Base-by-base conservation (phyloP, 140 eudicot genomes). In the Senecio squalidus region DNA sequence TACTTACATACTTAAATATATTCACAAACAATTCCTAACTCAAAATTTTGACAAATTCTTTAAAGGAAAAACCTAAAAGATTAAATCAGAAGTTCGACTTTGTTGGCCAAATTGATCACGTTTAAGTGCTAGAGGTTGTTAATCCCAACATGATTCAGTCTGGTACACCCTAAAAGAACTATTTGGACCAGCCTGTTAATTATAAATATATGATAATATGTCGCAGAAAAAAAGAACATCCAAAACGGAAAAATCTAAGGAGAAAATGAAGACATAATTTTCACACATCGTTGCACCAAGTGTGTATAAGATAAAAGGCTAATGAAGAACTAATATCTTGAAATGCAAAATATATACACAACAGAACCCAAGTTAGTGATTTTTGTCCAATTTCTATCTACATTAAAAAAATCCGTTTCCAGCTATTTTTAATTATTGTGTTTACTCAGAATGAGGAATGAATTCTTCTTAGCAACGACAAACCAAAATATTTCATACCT, bases 401-500 rank as follows among this genome's bases (percentile, higher is more conserved):
- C 38, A 4, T 4, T 4, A 6, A 31, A 4, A 31, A 31, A 6
- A 4, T 31, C 8, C 38, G 38, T 31, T 4, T 31, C 9, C 38
- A 1, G n/a, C n/a, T n/a, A n/a, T n/a, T n/a, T n/a, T n/a, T n/a
- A n/a, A n/a, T n/a, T n/a, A n/a, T n/a, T n/a, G n/a, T n/a, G n/a
- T n/a, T n/a, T n/a, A n/a, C n/a, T n/a, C n/a, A n/a, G n/a, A n/a
- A n/a, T n/a, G n/a, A n/a, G n/a, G n/a, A n/a, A n/a, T n/a, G n/a
- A 60, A 17, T 52, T 65, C 21, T 51, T 65, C 39, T 65, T 13
- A 41, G 38, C 50, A 36, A 4, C 15, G 29, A 9, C 15, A 51
- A 24, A 11, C 51, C 61, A 51, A n/a, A 4, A 64, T 36, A 48
- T 38, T 34, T 10, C 36, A 66, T 41, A 40, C 41, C 62, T 54